Evolutionary conservation across 352 stramenopile genomes (phyloP), one percentile per base, ranked within the genome.

Genomic region (Globisporangium parvum): DNA sequence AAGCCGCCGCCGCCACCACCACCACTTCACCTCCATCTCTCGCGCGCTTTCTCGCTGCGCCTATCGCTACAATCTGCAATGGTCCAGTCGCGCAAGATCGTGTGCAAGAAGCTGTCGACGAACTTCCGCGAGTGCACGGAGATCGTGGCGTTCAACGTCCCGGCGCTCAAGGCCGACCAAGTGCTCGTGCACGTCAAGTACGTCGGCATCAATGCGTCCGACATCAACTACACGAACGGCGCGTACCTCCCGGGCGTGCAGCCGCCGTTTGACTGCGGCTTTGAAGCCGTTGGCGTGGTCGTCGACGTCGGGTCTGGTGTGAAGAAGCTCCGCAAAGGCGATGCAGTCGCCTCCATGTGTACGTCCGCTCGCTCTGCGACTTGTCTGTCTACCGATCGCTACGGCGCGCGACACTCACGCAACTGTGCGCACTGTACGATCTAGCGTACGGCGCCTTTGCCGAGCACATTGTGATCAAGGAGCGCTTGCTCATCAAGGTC

Each of bases 31-130:
- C 2, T 40, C 41, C 40, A 41, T 17, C 21, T n/a, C 41, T n/a
- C 35, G n/a, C n/a, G n/a, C n/a, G n/a, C n/a, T n/a, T n/a, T 21
- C 18, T 18, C 2, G 12, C 26, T 9, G n/a, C 37, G 12, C 26
- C 17, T 37, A 28, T 35, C 2, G 37, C 37, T 37, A 67, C 17
- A 26, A 81, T 81, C 37, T 37, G 66, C 17, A 26, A 81, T 81
- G 69, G 53, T 71, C 31, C 65, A 80, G 70, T 83, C 70, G 31
- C 80, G 77, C 57, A 90, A 90, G 70, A 90, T 90, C 55, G 73
- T 90, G 46, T 90, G 80, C 56, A 70, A 81, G 58, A 87, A 88
- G 59, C 68, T 91, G 53, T 91, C 77, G 56, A 85, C 80, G 56
- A 81, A 91, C 68, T 91, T 91, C 57, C 80, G 80, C 60, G 76